Evolutionary conservation across 192 early-diverging fungal species (phyloP), one percentile per base, ranked within the genome.

Genomic region (Paraglomus brasilianum): DNA sequence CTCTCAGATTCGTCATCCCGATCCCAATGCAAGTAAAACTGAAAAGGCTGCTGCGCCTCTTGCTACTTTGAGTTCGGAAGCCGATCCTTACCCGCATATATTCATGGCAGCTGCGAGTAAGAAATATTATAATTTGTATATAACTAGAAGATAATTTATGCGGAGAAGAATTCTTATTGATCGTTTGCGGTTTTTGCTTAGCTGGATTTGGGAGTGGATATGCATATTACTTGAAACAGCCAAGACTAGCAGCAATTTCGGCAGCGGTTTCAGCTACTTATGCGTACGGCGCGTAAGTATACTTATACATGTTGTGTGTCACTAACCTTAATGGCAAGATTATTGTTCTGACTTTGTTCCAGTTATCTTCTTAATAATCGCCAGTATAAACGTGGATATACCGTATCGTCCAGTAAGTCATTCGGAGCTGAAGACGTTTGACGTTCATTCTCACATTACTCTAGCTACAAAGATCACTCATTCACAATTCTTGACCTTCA

Each of bases 221-320:
- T 42, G 65, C 65, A 19, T 43, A 67, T 53, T 53, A 19, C 44
- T 19, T 67, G 39, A 67, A 19, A 21, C 65, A 67, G 15, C 65
- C 65, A 8, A 67, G 19, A 53, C 42, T 41, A 1, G 65, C 65
- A 24, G 65, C 50, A 24, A n/a, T 67, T 11, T 49, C 50, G 19
- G 50, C 38, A 43, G 39, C 5, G 1, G 55, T 67, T 8, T 39
- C 19, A 5, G 50, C n/a, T 43, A 52, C 39, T 42, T 67, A 67
- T 67, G 65, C 47, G 17, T 39, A 15, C 14, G 24, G 39, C 8
- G 50, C 41, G 65, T 67, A 67, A 49, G 30, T 63, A 2, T 22
- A 6, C 8, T 7, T 38, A 40, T 24, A 5, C 17, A 38, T 36
- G 24, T 30, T 2, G 13, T 24, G 2, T 22, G 22, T 4, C 8